phyloP scores from a whole-genome alignment of 2,329 filamentous ascomycete species.

The Monosporascus sp. region DNA sequence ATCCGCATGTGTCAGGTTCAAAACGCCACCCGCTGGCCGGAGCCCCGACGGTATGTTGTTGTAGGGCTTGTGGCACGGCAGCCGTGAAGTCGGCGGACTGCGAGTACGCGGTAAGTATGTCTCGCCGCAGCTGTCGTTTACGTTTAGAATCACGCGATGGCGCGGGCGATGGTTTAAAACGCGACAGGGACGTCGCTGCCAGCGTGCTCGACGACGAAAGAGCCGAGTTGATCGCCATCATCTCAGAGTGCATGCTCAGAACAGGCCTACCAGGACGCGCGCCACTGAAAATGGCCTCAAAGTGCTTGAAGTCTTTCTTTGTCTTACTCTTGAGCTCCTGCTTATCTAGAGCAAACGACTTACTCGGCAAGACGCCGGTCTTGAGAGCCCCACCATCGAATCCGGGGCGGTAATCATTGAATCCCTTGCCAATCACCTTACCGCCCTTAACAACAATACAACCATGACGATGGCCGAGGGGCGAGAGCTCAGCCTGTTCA shows the following conservation, averaged over 20 bases:
- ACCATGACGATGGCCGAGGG: slow-evolving; percentile 45
- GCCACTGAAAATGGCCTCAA: slow-evolving; percentile 34
- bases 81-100: slow-evolving; percentile 34
- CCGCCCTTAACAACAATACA: slow-evolving; percentile 46
- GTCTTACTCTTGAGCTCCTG: slow-evolving; percentile 30
- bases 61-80: slow-evolving; percentile 21
- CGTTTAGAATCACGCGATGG: slow-evolving; percentile 35
- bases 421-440: slow-evolving; percentile 47
- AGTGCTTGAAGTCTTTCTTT: slow-evolving; percentile 20
- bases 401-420: slow-evolving; percentile 44
- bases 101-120: slow-evolving; percentile 39
- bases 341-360: slow-evolving; percentile 30
- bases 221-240: slow-evolving; percentile 50
- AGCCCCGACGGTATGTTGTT: slow-evolving; percentile 25
- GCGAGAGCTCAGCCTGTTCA: slow-evolving; percentile 43
- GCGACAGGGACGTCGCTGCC: slow-evolving; percentile 36
- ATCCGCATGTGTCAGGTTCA: slow-evolving; percentile 40
- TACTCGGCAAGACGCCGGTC: slow-evolving; percentile 34
- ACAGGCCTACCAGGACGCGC: slow-evolving; percentile 33
- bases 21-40: slow-evolving; percentile 41
- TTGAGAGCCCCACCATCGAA: slow-evolving; percentile 46
- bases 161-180: slow-evolving; percentile 36
- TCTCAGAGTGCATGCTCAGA: slow-evolving; percentile 49
- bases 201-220: slow-evolving; percentile 38
- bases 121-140: slow-evolving; percentile 36